phyloP scores from a whole-genome alignment of 192 early-diverging fungal genomes.

The Coemansia sp. region DNA sequence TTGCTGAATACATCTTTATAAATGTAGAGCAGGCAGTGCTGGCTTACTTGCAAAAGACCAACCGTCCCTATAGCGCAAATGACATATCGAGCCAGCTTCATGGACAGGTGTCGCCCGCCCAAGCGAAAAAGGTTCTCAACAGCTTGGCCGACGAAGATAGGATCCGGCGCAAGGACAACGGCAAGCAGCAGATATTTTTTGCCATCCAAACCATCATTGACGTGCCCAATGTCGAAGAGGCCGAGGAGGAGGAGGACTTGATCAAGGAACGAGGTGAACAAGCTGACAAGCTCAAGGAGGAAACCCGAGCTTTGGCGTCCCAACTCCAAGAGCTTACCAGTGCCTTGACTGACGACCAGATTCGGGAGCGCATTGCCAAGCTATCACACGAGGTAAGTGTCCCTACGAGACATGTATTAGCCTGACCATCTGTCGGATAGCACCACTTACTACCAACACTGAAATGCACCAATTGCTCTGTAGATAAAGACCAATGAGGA shows the following conservation, averaged over 20 bases:
- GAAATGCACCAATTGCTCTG: neutral
- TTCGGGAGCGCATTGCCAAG: constrained; percentile 47
- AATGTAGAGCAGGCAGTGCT: constrained; percentile 36
- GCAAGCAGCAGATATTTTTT: constrained; percentile 53
- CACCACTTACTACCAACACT: neutral
- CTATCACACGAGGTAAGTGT: constrained; percentile 25
- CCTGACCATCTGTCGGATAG: too few relatives aligned
- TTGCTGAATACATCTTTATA: neutral
- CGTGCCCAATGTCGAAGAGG: constrained; percentile 45
- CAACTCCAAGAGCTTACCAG: constrained; percentile 34
- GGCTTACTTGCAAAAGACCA: constrained; percentile 38
- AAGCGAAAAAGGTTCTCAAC: constrained; percentile 51
- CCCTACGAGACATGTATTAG: neutral
- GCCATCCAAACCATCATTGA: constrained; percentile 33
- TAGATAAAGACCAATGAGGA: constrained; percentile 37
- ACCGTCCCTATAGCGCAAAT: constrained; percentile 55
- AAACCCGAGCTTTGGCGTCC: constrained; percentile 24
- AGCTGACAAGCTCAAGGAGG: constrained; percentile 24
- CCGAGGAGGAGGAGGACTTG: constrained; percentile 45
- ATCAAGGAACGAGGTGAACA: constrained; percentile 37
- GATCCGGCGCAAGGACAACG: constrained; percentile 43
- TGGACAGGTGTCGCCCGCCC: constrained; percentile 39
- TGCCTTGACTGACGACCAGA: constrained; percentile 45
- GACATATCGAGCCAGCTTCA: constrained; percentile 57
- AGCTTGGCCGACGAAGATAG: constrained; percentile 41